These are phyloP conservation scores for Aaosphaeria pasadenensis DNA, from an alignment of 2,329 filamentous ascomycete species.

Conservation along the genomic window DNA sequence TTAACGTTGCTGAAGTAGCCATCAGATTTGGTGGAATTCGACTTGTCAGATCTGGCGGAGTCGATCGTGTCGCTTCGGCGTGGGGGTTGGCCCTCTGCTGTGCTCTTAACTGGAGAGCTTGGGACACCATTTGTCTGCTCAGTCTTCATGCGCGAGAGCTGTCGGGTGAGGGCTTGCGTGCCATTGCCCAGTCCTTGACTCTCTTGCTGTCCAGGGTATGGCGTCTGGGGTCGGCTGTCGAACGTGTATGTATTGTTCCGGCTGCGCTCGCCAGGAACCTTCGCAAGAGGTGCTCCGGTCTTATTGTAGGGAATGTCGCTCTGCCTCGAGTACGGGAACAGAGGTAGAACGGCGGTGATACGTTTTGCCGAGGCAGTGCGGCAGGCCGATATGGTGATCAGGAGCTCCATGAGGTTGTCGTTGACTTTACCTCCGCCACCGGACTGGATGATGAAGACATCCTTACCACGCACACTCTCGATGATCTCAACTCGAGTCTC, in stretches of 20 bases:
- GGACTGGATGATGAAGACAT: slow-evolving; percentile 98
- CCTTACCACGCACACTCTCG: slow-evolving; percentile 94
- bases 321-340: slow-evolving; percentile 96
- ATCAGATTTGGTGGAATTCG: slow-evolving; percentile 10
- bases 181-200: slow-evolving; percentile 66
- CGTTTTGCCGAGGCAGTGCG: slow-evolving; percentile 89
- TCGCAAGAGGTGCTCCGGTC: slow-evolving; percentile 80
- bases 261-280: slow-evolving; percentile 49
- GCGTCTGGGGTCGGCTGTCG: slow-evolving; percentile 86
- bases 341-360: slow-evolving; percentile 88
- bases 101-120: slow-evolving; percentile 23
- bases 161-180: slow-evolving; percentile 67
- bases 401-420: slow-evolving; percentile 92
- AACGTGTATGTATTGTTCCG: slow-evolving; percentile 68
- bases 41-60: slow-evolving; percentile 18
- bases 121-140: slow-evolving; percentile 49
- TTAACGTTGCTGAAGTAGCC: slow-evolving; percentile 38
- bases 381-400: slow-evolving; percentile 98
- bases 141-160: slow-evolving; percentile 66
- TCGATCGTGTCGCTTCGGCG: slow-evolving; percentile 32
- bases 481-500: slow-evolving; percentile 94
- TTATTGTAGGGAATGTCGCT: slow-evolving; percentile 98
- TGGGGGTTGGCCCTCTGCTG: slow-evolving; percentile 1
- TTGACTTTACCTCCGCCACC: slow-evolving; percentile 83
- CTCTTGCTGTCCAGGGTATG: slow-evolving; percentile 67